These are phyloP conservation scores for Syzygium aromaticum DNA, from an alignment of 345 rosid genomes.

Conservation along the genomic window DNA sequence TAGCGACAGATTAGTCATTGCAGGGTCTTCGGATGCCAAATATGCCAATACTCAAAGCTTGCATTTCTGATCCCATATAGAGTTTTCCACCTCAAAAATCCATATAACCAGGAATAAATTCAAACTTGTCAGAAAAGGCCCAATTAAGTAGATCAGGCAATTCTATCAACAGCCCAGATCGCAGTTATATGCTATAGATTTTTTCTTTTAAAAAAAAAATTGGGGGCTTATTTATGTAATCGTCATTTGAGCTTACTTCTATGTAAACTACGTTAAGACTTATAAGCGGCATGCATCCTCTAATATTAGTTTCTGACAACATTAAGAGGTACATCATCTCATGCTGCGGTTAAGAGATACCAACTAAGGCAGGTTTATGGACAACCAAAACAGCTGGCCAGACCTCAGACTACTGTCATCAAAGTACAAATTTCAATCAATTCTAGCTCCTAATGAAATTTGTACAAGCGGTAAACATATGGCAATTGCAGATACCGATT, in stretches of 20 bases:
- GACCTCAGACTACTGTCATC: not conserved
- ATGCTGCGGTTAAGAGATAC: not conserved
- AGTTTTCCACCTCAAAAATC: not conserved
- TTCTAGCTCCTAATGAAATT: not conserved
- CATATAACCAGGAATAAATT: not conserved
- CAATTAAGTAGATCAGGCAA: not conserved
- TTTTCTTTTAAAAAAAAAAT: not conserved
- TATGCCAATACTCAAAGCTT: not conserved
- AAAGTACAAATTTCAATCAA: not conserved
- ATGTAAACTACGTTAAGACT: not conserved
- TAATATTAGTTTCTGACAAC: not conserved
- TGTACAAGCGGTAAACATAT: not conserved
- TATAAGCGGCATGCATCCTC: not conserved
- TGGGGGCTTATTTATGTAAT: not conserved
- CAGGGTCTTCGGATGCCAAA: not conserved
- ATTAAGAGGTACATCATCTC: not conserved
- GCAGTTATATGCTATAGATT: not conserved
- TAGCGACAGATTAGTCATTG: not conserved
- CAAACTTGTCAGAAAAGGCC: not conserved
- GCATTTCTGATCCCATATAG: not conserved
- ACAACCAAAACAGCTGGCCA: not conserved
- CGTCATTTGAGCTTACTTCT: not conserved
- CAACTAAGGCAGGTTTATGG: not conserved
- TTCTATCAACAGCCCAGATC: not conserved
- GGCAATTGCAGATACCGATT: conserved; percentile 48